Evolutionary conservation across 2,329 filamentous ascomycete genomes (phyloP).

Genomic region (Aureobasidium subglaciale): DNA sequence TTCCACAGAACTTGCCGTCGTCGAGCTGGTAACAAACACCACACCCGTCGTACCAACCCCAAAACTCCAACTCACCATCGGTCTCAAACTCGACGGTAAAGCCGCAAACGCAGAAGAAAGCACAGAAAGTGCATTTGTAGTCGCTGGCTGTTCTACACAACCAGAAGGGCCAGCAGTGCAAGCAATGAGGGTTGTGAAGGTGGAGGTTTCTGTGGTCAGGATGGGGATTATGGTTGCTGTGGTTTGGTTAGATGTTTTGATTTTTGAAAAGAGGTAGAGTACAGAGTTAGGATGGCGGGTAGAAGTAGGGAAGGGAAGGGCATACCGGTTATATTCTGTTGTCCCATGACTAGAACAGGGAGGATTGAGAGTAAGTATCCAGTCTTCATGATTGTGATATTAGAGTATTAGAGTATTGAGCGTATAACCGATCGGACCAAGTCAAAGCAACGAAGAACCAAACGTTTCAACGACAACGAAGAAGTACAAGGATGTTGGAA

Average conservation of each 20-base stretch:
- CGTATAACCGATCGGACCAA: not conserved
- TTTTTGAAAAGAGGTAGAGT: not conserved
- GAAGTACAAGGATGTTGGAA: not conserved
- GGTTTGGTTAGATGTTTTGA: constrained; percentile 49
- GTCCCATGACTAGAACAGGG: not conserved
- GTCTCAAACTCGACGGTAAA: constrained; percentile 1
- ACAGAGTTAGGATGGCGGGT: not conserved
- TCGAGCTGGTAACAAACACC: no score
- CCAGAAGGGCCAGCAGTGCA: not conserved
- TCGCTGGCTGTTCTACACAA: not conserved
- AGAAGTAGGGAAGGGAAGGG: no score
- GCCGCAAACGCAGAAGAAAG: constrained; percentile 16
- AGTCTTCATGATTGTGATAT: not conserved
- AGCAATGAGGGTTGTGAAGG: constrained; percentile 15
- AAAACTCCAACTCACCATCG: no score
- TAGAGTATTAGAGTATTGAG: not conserved
- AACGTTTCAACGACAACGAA: not conserved
- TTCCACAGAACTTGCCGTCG: not conserved
- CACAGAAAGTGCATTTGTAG: constrained; percentile 17
- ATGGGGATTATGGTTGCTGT: constrained; percentile 16
- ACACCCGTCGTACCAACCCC: no score
- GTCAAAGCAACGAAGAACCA: not conserved
- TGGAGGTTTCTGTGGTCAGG: constrained; percentile 10
- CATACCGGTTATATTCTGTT: not conserved
- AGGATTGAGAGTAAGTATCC: not conserved